Base-by-base conservation (phyloP, 352 stramenopile genomes). In the Globisporangium solare region DNA sequence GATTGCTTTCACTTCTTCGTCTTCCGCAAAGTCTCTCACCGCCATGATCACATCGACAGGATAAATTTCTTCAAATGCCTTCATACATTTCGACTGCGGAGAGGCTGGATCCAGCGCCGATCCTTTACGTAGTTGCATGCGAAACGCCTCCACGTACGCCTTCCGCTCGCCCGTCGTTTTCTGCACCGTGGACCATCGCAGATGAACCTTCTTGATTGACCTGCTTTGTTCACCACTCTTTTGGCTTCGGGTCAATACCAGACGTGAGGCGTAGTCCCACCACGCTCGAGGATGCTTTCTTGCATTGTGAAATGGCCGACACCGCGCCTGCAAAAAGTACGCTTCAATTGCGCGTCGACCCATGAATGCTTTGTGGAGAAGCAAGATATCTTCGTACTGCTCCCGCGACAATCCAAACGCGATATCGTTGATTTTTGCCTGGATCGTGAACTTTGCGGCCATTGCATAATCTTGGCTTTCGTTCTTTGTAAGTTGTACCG, bases 301-400 rank as follows among this genome's bases (percentile, higher is more conserved):
- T 7, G 76, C 64, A 24, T 54, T 52, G 21, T 88, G 76, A 35
- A 90, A 74, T 43, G 83, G 83, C 4, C 80, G 61, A 48, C 79
- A 70, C 37, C 78, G 74, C 6, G 70, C 74, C 43, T 74, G 49
- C n/a, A 79, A 61, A n/a, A 91, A 88, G 51, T 89, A 79, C 10
- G 72, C 61, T 52, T 92, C 83, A 5, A 94, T 76, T 1, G 74
- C 79, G 3, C 69, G 64, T 12, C 83, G 73, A 0, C 78, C 70
- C 4, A 74, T 45, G 52, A 94, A 92, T 22, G 79, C 83, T 22
- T 76, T 69, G 53, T 87, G 65, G 31, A 94, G 54, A 46, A 92
- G 92, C 32, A 88, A 42, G 61, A 88, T 76, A 39, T 94, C 83
- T 61, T 92, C 81, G 55, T 92, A 94, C 62, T 94, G 83, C 55